These are phyloP conservation scores for Alternaria novae-zelandiae DNA, from an alignment of 2,329 filamentous ascomycete genomes.

Conservation along the genomic window DNA sequence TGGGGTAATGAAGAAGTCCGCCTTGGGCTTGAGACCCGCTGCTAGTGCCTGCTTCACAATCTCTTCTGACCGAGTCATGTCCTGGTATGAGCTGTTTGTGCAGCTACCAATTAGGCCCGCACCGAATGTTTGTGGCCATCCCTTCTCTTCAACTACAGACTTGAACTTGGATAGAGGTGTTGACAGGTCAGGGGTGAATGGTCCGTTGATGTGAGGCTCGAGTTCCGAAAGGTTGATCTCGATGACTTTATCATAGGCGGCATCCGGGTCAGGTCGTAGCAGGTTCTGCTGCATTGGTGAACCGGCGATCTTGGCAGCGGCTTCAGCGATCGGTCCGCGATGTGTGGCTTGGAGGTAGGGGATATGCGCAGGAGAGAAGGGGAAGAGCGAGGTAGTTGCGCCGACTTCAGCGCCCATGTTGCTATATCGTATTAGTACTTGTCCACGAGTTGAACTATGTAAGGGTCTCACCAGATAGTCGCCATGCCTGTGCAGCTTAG, in stretches of 20 bases:
- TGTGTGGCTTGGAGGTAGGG: conserved; percentile 89
- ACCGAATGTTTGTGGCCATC: conserved; percentile 90
- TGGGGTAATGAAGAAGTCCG: conserved; percentile 94
- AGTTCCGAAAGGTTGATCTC: conserved; percentile 88
- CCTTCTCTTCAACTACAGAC: conserved; percentile 78
- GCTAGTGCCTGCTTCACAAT: conserved; percentile 88
- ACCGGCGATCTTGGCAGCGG: conserved; percentile 67
- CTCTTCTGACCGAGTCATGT: conserved; percentile 95
- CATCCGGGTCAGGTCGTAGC: conserved; percentile 78
- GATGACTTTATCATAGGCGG: conserved; percentile 88
- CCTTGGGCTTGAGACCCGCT: conserved; percentile 87
- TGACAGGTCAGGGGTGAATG: conserved; percentile 93
- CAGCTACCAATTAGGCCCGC: conserved; percentile 96
- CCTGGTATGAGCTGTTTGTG: conserved; percentile 98
- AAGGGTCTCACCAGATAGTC: conserved; percentile 65
- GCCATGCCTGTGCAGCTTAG: conserved; percentile 93
- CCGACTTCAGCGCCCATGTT: conserved; percentile 77
- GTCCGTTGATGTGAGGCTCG: conserved; percentile 96
- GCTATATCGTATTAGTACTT: conserved; percentile 7
- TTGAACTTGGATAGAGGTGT: conserved; percentile 92
- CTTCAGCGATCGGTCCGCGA: conserved; percentile 71
- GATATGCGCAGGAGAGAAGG: conserved; percentile 82
- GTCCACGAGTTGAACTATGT: too few relatives aligned
- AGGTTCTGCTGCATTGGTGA: conserved; percentile 66
- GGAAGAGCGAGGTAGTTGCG: conserved; percentile 95